Evolutionary conservation across 257 asterid genomes (phyloP).

Genomic region (Hygrophila difformis): DNA sequence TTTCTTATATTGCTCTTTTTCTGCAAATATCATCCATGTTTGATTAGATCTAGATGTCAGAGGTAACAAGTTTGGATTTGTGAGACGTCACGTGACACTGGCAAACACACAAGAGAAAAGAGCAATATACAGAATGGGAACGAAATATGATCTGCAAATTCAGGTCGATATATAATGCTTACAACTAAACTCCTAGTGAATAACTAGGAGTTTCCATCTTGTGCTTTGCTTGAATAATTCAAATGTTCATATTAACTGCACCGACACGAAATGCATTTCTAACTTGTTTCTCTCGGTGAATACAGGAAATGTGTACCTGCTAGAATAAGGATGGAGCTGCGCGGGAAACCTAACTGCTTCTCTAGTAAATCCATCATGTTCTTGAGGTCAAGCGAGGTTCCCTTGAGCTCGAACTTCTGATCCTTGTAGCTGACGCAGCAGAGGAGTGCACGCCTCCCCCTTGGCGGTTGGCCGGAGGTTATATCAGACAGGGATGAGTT

Average conservation of each 20-base stretch:
- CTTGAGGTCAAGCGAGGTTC: slow-evolving; percentile 29
- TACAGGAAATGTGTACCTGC: slow-evolving; percentile 27
- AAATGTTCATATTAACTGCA: too few species aligned
- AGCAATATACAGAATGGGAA: too few species aligned
- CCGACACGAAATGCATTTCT: too few species aligned
- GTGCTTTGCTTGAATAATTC: too few species aligned
- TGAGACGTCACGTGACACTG: not conserved
- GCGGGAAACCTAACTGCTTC: slow-evolving; percentile 23
- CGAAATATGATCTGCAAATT: too few species aligned
- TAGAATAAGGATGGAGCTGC: slow-evolving; percentile 28
- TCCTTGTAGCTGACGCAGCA: slow-evolving; percentile 45
- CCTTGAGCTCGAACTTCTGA: slow-evolving; percentile 29
- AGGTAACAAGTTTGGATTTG: not conserved
- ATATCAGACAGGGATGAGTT: not conserved
- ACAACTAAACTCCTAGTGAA: too few species aligned
- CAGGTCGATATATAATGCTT: too few species aligned
- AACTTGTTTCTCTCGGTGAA: not conserved
- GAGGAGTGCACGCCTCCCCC: slow-evolving; percentile 41
- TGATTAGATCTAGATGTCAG: not conserved
- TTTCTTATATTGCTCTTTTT: slow-evolving; percentile 18
- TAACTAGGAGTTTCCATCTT: too few species aligned
- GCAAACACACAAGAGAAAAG: too few species aligned
- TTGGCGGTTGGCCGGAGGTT: slow-evolving; percentile 16
- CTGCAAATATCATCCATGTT: slow-evolving; percentile 21
- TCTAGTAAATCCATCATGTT: slow-evolving; percentile 24